phyloP scores from a whole-genome alignment of 148 eudicot genomes.

The Silene uniflora region DNA sequence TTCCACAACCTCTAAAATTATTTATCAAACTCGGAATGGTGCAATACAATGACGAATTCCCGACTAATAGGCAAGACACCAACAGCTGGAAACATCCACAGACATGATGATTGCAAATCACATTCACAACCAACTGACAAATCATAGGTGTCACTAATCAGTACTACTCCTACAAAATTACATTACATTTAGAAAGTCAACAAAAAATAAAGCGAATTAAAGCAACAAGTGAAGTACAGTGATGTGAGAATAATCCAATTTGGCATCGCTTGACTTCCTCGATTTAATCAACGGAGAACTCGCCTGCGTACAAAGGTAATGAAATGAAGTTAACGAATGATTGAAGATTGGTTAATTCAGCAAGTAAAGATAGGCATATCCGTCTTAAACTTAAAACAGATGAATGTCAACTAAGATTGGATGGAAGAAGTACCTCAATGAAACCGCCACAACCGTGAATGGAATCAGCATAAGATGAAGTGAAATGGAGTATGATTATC shows the following conservation, averaged over 20 bases:
- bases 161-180: background rate
- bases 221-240: slow-evolving; percentile 47
- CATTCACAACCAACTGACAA: background rate
- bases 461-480: slow-evolving; percentile 54
- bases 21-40: too few species aligned
- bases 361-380: background rate
- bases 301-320: slow-evolving; percentile 44
- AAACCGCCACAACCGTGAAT: slow-evolving; percentile 98
- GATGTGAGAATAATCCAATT: slow-evolving; percentile 93
- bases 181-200: background rate
- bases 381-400: too few species aligned
- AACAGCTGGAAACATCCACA: background rate
- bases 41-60: background rate
- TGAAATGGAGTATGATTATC: slow-evolving; percentile 12
- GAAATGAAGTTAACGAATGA: background rate
- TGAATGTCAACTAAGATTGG: too few species aligned
- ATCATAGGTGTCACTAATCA: too few species aligned
- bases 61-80: too few species aligned
- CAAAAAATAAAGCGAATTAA: background rate
- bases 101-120: background rate
- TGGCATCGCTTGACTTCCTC: slow-evolving; percentile 65
- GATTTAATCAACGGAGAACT: slow-evolving; percentile 78
- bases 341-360: background rate
- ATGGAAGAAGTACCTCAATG: slow-evolving; percentile 35
- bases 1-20: background rate